These are phyloP conservation scores for Ogataea thermomethanolica DNA, from an alignment of 805 yeast species.

Conservation along the genomic window DNA sequence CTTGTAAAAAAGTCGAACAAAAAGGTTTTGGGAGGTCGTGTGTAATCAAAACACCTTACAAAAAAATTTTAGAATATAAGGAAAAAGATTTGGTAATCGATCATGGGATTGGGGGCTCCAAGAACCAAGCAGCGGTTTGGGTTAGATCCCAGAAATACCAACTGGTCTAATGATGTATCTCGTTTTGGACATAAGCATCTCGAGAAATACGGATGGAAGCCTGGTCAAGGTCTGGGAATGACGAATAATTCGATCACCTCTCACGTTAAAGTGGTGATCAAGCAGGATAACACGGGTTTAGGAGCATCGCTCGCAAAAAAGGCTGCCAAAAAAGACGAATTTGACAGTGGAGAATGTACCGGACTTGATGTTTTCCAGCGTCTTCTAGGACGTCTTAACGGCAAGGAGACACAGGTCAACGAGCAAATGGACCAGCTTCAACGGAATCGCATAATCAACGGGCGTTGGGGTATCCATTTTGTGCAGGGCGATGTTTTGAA, in stretches of 20 bases:
- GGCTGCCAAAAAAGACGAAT: constrained; percentile 55
- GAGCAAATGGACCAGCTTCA: constrained; percentile 67
- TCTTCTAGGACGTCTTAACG: constrained; percentile 83
- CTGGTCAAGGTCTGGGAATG: constrained; percentile 84
- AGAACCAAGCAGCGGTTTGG: constrained; percentile 84
- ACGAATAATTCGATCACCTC: constrained; percentile 64
- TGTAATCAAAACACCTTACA: background rate
- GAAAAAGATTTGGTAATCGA: constrained; percentile 4
- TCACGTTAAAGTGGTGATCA: constrained; percentile 78
- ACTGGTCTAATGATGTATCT: constrained; percentile 83
- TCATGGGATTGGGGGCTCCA: constrained; percentile 80
- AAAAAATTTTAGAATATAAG: constrained; percentile 1
- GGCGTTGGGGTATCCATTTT: constrained; percentile 85
- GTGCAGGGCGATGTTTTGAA: constrained; percentile 78
- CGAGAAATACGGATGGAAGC: constrained; percentile 84
- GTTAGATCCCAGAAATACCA: constrained; percentile 87
- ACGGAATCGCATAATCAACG: constrained; percentile 67
- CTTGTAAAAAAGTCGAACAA: constrained; percentile 3
- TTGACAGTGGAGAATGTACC: constrained; percentile 78
- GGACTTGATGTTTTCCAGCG: constrained; percentile 94
- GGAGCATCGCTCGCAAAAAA: constrained; percentile 70
- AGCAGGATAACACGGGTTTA: constrained; percentile 80
- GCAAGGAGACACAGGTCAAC: constrained; percentile 65
- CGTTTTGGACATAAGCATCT: constrained; percentile 88
- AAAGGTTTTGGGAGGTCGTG: constrained; percentile 3